phyloP scores from a whole-genome alignment of 108 stramenopile species.

The Nitzschia sp. region DNA sequence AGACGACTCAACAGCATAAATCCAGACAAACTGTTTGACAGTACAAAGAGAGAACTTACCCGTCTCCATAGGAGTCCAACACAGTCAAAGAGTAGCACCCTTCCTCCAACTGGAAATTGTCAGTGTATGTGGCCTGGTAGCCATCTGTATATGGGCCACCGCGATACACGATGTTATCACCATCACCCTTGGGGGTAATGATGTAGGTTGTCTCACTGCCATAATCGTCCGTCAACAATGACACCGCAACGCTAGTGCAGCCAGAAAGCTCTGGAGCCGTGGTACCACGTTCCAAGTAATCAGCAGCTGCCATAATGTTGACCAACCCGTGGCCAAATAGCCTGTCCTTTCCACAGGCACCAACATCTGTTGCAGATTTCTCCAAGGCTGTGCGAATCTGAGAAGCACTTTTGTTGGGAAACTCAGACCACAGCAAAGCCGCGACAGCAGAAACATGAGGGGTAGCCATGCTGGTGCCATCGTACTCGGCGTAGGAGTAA shows the following conservation, averaged over 20 bases:
- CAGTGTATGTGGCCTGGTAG: neutral
- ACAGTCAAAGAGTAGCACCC: neutral
- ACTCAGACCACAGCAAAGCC: conserved; percentile 47
- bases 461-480: conserved; percentile 59
- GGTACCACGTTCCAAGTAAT: conserved; percentile 17
- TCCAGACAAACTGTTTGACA: neutral
- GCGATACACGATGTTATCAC: neutral
- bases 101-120: conserved; percentile 7
- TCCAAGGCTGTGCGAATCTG: conserved; percentile 53
- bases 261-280: neutral
- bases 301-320: conserved; percentile 22
- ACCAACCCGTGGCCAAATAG: conserved; percentile 24
- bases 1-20: neutral
- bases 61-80: conserved; percentile 6
- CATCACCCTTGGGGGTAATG: neutral
- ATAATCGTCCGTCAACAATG: conserved; percentile 9
- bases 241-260: neutral
- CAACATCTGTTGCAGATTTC: conserved; percentile 19
- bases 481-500: neutral
- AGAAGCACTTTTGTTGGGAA: conserved; percentile 42
- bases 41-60: neutral
- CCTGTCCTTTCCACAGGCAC: conserved; percentile 2
- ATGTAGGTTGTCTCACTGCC: conserved; percentile 7
- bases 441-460: conserved; percentile 75
- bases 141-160: conserved; percentile 6